Conservation (phyloP, 176 grass and related monocot genomes). For the Zoysia pacifica region DNA sequence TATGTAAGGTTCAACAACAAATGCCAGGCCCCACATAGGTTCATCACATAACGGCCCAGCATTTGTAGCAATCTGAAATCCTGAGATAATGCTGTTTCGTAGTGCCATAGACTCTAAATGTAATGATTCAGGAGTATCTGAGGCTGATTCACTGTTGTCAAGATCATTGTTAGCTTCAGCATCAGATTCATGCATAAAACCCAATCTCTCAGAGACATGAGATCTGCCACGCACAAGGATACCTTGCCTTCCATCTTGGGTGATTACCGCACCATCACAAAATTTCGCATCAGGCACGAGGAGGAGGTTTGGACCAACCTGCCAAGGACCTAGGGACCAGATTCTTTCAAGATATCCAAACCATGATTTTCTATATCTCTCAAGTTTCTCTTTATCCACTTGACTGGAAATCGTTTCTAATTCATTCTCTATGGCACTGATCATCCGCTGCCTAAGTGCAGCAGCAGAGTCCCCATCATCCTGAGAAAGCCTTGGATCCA, state of each 20-base stretch:
- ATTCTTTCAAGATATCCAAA: constrained; percentile 62
- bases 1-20: constrained; percentile 77
- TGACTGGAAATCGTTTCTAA: constrained; percentile 51
- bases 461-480: constrained; percentile 56
- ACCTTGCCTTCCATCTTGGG: constrained; percentile 38
- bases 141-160: constrained; percentile 19
- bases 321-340: constrained; percentile 72
- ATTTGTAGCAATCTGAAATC: constrained; percentile 82
- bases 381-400: constrained; percentile 67
- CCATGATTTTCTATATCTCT: constrained; percentile 58
- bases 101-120: constrained; percentile 62
- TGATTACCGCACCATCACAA: constrained; percentile 21
- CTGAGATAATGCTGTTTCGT: constrained; percentile 74
- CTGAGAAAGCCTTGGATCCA: constrained; percentile 33
- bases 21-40: constrained; percentile 85
- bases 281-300: constrained; percentile 51
- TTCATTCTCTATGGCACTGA: constrained; percentile 72
- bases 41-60: constrained; percentile 90
- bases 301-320: constrained; percentile 76
- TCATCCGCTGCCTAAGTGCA: constrained; percentile 60
- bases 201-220: constrained; percentile 72
- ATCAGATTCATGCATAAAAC: constrained; percentile 46
- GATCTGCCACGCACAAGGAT: constrained; percentile 56
- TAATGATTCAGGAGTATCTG: constrained; percentile 44
- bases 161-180: constrained; percentile 29